phyloP scores from a whole-genome alignment of 768 basidiomycete species.

The Boletus coccyginus region DNA sequence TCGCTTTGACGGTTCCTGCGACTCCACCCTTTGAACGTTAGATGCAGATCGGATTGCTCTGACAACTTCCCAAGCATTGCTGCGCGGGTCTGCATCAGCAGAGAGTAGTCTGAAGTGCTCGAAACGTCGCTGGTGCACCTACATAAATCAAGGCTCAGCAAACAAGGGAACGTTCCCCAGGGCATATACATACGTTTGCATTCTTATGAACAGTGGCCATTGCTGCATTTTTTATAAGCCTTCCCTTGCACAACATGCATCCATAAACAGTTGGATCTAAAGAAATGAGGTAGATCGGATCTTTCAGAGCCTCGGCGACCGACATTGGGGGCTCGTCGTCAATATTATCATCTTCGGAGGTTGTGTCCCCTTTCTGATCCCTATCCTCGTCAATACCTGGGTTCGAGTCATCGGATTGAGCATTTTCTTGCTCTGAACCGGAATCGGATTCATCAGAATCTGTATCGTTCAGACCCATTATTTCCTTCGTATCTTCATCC shows the following conservation, averaged over 20 bases:
- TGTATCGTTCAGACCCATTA: constrained; percentile 68
- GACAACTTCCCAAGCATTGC: constrained; percentile 48
- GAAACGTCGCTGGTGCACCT: constrained; percentile 67
- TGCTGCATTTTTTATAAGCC: constrained; percentile 56
- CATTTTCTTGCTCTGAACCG: constrained; percentile 36
- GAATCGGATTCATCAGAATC: constrained; percentile 70
- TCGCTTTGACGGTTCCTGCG: constrained; percentile 49
- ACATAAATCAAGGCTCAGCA: background rate
- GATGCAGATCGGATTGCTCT: constrained; percentile 10
- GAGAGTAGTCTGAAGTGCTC: constrained; percentile 48
- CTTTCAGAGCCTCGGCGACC: constrained; percentile 55
- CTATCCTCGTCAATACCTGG: constrained; percentile 18
- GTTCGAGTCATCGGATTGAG: constrained; percentile 30
- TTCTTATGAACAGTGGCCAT: constrained; percentile 57
- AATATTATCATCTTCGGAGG: constrained; percentile 22
- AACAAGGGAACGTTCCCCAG: too few species aligned
- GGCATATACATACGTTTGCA: constrained; percentile 56
- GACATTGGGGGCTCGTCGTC: constrained; percentile 45
- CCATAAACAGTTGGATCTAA: constrained; percentile 52
- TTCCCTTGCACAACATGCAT: constrained; percentile 72
- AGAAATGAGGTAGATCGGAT: constrained; percentile 62
- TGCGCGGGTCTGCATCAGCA: constrained; percentile 36
- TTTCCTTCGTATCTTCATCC: constrained; percentile 60
- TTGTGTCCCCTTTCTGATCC: constrained; percentile 27
- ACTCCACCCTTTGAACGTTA: background rate